Conservation (phyloP, 1,284 basidiomycete species). For the Cystobasidium sp. region DNA sequence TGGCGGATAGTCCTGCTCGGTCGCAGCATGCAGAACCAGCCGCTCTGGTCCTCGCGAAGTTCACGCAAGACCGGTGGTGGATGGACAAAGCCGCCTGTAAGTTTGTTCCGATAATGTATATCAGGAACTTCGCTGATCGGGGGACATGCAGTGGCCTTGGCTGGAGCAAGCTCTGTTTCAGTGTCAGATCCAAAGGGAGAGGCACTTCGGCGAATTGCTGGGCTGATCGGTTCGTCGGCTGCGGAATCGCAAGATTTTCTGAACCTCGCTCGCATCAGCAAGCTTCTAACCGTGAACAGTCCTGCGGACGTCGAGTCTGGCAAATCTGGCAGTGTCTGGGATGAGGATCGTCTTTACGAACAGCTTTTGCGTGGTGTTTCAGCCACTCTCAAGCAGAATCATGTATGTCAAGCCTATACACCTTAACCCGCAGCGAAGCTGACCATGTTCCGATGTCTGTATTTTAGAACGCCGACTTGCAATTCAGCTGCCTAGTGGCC, state of each 20-base stretch:
- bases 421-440: not conserved
- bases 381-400: too few relatives aligned
- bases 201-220: too few relatives aligned
- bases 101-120: not conserved
- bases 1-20: conserved; percentile 26
- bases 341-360: too few relatives aligned
- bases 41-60: not conserved
- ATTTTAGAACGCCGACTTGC: not conserved
- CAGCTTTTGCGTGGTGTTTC: too few relatives aligned
- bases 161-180: not conserved
- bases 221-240: too few relatives aligned
- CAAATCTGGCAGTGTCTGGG: too few relatives aligned
- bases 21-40: not conserved
- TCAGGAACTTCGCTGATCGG: not conserved
- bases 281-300: not conserved
- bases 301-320: too few relatives aligned
- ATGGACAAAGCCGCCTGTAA: conserved; percentile 24
- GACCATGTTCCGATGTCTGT: not conserved
- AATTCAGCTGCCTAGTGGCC: conserved; percentile 19
- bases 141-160: not conserved
- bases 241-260: not conserved
- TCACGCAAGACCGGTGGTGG: conserved; percentile 33
- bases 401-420: too few relatives aligned
- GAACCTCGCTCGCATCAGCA: conserved; percentile 16
- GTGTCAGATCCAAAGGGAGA: too few relatives aligned